Base-by-base conservation (phyloP, 2,329 filamentous ascomycete genomes). In the Colletotrichum cereale region DNA sequence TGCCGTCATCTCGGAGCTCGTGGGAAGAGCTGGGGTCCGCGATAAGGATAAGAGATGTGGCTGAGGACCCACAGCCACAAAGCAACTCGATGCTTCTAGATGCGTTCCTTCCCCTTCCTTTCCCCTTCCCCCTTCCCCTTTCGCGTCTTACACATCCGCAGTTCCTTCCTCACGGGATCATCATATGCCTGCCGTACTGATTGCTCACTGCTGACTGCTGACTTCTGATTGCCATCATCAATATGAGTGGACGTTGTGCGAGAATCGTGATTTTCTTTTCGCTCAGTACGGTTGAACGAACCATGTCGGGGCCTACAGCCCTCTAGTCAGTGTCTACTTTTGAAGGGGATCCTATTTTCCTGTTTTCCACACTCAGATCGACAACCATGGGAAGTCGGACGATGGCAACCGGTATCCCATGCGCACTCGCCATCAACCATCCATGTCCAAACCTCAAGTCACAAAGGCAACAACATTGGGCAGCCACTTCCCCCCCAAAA, bases 1-100 rank as follows among this genome's bases (percentile, higher is more conserved):
- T 67, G 67, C 57, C 55, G 67, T 67, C 64, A 67, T 48, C 42
- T 36, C 40, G 64, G 56, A 67, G 48, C 40, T 52, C 34, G 10
- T 52, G 29, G 56, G n/a, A 21, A 52, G 24, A 58, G 26, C 38
- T 62, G 50, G 56, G n/a, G 38, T 10, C 14, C 42, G 44, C 52
- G 68, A 71, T 71, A 71, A 71, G 53, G 68, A 71, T 71, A 71
- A 71, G 58, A 58, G 3, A 29, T 40, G 58, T 60, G 58, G 65
- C 58, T 21, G 29, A 5, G 2, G 14, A 5, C 18, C 11, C 36
- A 47, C 56, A 62, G 67, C 67, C 67, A 71, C 67, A 48, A 18
- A 14, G 2, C 1, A 34, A 29, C 31, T 53, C 42, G 21, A 7
- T 16, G 50, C 64, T 26, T 40, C 24, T 47, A 47, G 42, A 47